Evolutionary conservation across 352 stramenopile species (phyloP), one percentile per base, ranked within the genome.

Genomic region (Elongisporangium prolatum): DNA sequence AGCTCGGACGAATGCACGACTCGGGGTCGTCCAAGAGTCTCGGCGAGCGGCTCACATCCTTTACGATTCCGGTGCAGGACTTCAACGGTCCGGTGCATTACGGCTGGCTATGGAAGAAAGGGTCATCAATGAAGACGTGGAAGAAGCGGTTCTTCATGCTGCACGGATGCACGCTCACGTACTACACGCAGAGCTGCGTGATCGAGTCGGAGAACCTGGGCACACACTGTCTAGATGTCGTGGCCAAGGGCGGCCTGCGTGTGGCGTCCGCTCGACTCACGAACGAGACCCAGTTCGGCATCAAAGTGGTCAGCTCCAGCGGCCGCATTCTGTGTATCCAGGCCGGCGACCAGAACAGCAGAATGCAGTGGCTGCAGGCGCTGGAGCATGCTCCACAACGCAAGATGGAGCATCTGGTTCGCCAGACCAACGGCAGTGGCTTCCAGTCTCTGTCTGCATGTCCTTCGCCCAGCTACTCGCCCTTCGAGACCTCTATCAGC

Each of bases 81-180:
- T 63, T 89, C 13, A 71, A 69, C 21, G 80, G 80, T 44, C 58
- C 74, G 17, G 78, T 77, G 44, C 87, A 86, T 61, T 85, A 90
- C 51, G 80, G 80, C 22, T 90, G 80, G 80, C 77, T 90, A 38
- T 90, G 80, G 80, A 90, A 90, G 60, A 77, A 80, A 24, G 80
- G 80, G 21, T 75, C 80, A 57, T 80, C 69, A 17, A 87, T 90
- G 55, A 88, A 88, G 67, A 88, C 80, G 52, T 90, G 80, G 80
- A 90, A 90, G 63, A 86, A 88, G 68, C 80, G 80, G 49, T 90
- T 88, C 54, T 90, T 90, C 56, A 54, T 90, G 57, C 64, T 90
- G 17, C 73, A 90, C 56, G 80, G 80, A 21, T 71, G 64, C 56
- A 74, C 76, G 18, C 65, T 90, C 48, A 88, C 80, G 40, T 90